Evolutionary conservation across 2,329 filamentous ascomycete species (phyloP), one percentile per base, ranked within the genome.

Genomic region (Sclerotinia minor): DNA sequence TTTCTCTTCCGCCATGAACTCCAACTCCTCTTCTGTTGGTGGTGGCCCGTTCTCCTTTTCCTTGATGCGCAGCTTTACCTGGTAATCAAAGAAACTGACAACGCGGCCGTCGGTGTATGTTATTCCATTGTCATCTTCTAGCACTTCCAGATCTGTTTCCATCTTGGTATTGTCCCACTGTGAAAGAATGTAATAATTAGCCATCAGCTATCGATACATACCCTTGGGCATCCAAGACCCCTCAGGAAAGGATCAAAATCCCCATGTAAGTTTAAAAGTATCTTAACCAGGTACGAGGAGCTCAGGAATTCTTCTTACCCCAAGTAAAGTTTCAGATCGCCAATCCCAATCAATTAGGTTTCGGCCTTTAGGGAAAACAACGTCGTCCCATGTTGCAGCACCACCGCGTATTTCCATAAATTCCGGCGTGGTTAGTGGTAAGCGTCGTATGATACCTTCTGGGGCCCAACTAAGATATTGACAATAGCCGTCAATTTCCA

Each of bases 401-500:
- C 29, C 58, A 35, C 21, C 2, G 4, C n/a, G 4, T 5, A 61
- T 2, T 50, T 50, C 58, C 21, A 35, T n/a, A 2, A 1, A 50
- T 61, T 61, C 58, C 8, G 45, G 21, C 13, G 6, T n/a, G 21
- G 44, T 61, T 6, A 61, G 29, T 24, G 58, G 58, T 38, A 61
- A 24, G 21, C 58, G 58, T 24, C 58, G 26, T 9, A 61, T 49
- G 44, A 61, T 61, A 8, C 44, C 58, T 8, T 24, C 17, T 47
- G 58, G 58, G 24, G 26, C 58, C 58, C 58, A 60, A 49, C 58
- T 60, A 24, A 24, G n/a, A 32, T n/a, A n/a, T n/a, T n/a, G n/a
- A n/a, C 4, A 35, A 49, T 5, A 35, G 13, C 24, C 7, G 26
- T 49, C 9, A 60, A 35, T 24, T 24, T 24, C 5, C 13, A 6